A percentile compares a stretch with the other conserved stretches of the same genome.
phyloP scores from a whole-genome alignment of 2,329 filamentous ascomycete genomes.

The Parascedosporium putredinis region DNA sequence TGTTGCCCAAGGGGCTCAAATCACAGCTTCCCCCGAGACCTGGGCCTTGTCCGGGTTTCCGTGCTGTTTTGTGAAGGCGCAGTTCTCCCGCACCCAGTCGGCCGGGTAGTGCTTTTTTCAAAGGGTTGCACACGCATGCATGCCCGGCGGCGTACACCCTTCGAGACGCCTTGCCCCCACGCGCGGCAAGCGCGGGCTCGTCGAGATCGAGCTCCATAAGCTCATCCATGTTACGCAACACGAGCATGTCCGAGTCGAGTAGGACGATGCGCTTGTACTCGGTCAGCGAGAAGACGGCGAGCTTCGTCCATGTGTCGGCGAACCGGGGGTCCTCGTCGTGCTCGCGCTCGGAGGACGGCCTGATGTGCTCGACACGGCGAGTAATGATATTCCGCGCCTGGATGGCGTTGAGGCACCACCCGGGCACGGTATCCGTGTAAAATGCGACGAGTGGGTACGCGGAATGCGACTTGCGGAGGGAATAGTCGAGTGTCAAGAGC shows the following conservation, averaged over 20 bases:
- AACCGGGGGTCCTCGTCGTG: constrained; percentile 73
- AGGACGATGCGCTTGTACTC: constrained; percentile 74
- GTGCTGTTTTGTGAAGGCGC: constrained; percentile 48
- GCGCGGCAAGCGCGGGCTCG: constrained; percentile 16
- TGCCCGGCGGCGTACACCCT: constrained; percentile 74
- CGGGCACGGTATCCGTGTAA: constrained; percentile 68
- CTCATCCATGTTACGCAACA: constrained; percentile 79
- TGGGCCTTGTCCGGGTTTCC: constrained; percentile 34
- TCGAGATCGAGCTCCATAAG: constrained; percentile 76
- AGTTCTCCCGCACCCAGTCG: constrained; percentile 52
- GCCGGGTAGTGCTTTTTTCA: constrained; percentile 64
- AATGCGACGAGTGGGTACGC: constrained; percentile 73
- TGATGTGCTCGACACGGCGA: constrained; percentile 61
- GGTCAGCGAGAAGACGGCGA: constrained; percentile 64
- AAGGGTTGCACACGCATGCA: constrained; percentile 78
- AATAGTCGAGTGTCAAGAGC: constrained; percentile 70
- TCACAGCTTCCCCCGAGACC: constrained; percentile 31
- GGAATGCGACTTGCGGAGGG: constrained; percentile 53
- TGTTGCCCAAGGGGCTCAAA: constrained; percentile 36
- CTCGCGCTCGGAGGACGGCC: constrained; percentile 54
- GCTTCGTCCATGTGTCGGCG: constrained; percentile 84
- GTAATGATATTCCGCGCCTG: constrained; percentile 57
- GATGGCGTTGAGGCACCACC: constrained; percentile 58
- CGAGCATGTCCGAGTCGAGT: constrained; percentile 82
- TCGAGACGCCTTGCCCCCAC: constrained; percentile 26